Evolutionary conservation across 164 flowering plant species (phyloP).

Genomic region (Umbilicus rupestris): DNA sequence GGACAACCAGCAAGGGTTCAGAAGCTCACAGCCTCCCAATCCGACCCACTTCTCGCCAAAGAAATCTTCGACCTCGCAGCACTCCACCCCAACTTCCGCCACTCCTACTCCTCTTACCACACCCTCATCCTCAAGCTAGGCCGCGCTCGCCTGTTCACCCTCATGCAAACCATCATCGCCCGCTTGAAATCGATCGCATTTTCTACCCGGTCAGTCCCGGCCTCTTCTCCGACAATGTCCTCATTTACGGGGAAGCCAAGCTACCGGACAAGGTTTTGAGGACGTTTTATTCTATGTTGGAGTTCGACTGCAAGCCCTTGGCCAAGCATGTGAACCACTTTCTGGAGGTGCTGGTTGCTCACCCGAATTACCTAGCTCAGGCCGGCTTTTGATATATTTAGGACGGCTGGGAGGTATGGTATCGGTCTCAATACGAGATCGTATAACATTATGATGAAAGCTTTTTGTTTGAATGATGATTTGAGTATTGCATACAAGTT

Average conservation of each 20-base stretch:
- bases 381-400: slow-evolving; percentile 58
- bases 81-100: slow-evolving; percentile 57
- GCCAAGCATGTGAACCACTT: slow-evolving; percentile 54
- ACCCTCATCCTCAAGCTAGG: slow-evolving; percentile 68
- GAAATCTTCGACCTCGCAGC: slow-evolving; percentile 83
- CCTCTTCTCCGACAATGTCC: slow-evolving; percentile 45
- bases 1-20: slow-evolving; percentile 59
- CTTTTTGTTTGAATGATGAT: slow-evolving; percentile 51
- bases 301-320: slow-evolving; percentile 45
- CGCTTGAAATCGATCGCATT: slow-evolving; percentile 22
- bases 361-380: slow-evolving; percentile 33
- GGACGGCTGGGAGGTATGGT: slow-evolving; percentile 35
- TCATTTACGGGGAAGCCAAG: slow-evolving; percentile 51
- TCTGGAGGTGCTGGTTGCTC: slow-evolving; percentile 41
- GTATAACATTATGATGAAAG: slow-evolving; percentile 73
- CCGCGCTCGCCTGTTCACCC: slow-evolving; percentile 47
- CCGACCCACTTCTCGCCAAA: slow-evolving; percentile 78
- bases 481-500: slow-evolving; percentile 58
- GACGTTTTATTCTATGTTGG: slow-evolving; percentile 48
- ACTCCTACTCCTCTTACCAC: slow-evolving; percentile 53
- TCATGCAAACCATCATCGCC: slow-evolving; percentile 36
- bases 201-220: slow-evolving; percentile 26
- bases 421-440: slow-evolving; percentile 42
- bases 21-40: slow-evolving; percentile 65
- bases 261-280: slow-evolving; percentile 49